Conservation (phyloP, 805 yeast genomes). For the Ogataea nitratoaversa region DNA sequence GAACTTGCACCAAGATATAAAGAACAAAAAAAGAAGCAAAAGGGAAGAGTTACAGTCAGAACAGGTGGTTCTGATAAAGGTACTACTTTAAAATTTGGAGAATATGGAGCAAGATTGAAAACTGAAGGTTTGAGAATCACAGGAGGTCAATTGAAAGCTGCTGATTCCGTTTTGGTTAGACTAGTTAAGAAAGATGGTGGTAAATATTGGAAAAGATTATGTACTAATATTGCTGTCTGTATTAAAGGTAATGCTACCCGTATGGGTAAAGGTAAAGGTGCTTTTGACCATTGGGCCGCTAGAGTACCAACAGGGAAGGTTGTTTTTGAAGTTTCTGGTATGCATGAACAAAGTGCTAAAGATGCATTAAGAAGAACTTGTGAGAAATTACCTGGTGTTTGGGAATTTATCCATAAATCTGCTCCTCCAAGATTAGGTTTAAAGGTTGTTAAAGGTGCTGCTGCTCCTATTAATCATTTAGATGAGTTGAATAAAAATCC, state of each 20-base stretch:
- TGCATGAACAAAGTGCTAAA: conserved; percentile 86
- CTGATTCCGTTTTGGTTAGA: conserved; percentile 82
- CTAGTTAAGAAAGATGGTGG: conserved; percentile 78
- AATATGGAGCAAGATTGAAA: conserved; percentile 80
- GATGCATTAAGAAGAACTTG: conserved; percentile 90
- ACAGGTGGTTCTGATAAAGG: conserved; percentile 94
- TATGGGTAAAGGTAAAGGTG: conserved; percentile 99
- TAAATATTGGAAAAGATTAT: conserved; percentile 70
- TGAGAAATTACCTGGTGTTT: conserved; percentile 86
- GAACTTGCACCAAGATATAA: conserved; percentile 76
- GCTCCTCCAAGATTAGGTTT: conserved; percentile 72
- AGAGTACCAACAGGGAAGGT: conserved; percentile 95
- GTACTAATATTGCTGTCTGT: conserved; percentile 86
- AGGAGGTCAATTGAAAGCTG: conserved; percentile 87
- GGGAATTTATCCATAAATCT: conserved; percentile 70
- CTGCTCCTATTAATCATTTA: conserved; percentile 47
- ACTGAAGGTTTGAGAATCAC: conserved; percentile 83
- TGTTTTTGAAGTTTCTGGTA: conserved; percentile 69
- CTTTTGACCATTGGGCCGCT: conserved; percentile 94
- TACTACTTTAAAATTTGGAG: conserved; percentile 74
- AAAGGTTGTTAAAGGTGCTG: conserved; percentile 43
- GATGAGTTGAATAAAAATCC: conserved; percentile 57
- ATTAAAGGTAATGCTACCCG: conserved; percentile 97
- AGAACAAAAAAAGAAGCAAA: conserved; percentile 70
- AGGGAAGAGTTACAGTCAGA: conserved; percentile 92